Conservation (phyloP, 2,329 filamentous ascomycete genomes). For the Neopestalotiopsis sp. region DNA sequence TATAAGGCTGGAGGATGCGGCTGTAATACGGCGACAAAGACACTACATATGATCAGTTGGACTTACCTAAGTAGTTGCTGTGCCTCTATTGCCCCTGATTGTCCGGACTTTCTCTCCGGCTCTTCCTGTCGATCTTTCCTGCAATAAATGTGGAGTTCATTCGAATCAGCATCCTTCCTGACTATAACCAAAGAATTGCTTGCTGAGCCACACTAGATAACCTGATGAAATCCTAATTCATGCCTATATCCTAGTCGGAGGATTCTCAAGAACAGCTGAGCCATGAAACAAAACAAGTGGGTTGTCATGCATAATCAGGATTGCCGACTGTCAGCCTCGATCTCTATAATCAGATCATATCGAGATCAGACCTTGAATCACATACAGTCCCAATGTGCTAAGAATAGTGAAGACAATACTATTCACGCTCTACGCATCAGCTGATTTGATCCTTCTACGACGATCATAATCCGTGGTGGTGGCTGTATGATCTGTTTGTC, state of each 20-base stretch:
- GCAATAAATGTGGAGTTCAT: background rate
- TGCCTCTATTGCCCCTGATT: background rate
- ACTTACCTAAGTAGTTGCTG: background rate
- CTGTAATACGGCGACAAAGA: background rate
- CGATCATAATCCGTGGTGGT: background rate
- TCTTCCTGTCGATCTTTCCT: background rate
- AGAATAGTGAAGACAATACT: background rate
- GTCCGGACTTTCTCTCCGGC: background rate
- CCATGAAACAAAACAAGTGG: background rate
- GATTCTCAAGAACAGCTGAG: slow-evolving; percentile 1
- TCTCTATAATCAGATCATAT: background rate
- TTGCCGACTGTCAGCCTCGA: background rate
- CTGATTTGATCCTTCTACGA: background rate
- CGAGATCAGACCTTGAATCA: background rate
- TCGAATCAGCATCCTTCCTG: background rate
- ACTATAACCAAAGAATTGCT: background rate
- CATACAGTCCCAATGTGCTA: background rate
- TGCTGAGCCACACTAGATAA: background rate
- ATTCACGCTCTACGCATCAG: background rate
- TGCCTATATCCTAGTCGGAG: background rate
- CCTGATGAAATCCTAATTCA: background rate
- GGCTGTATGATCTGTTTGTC: background rate
- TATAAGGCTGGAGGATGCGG: background rate
- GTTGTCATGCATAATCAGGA: background rate
- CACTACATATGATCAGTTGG: background rate